Percentiles rank a stretch among this genome's conserved stretches.
Evolutionary conservation across 2,329 filamentous ascomycete species (phyloP).

Genomic region (Trichoderma sp.): DNA sequence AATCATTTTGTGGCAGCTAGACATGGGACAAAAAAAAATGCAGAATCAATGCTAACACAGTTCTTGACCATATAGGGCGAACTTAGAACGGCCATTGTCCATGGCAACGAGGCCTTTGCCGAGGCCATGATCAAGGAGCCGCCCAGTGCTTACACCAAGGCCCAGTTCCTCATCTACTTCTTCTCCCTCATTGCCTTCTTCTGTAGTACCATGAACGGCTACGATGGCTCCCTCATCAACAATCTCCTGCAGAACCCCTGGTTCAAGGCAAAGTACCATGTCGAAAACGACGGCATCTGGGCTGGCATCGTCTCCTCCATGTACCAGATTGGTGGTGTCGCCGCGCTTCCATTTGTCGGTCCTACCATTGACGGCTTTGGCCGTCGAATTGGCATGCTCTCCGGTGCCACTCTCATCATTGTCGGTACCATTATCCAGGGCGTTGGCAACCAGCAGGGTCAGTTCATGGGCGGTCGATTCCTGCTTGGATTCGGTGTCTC

Average conservation of each 20-base stretch:
- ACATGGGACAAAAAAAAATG: neutral
- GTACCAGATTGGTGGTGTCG: slow-evolving; percentile 54
- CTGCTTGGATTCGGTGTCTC: slow-evolving; percentile 56
- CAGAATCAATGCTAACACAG: neutral
- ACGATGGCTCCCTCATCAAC: slow-evolving; percentile 54
- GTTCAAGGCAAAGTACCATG: slow-evolving; percentile 45
- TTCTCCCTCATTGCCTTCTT: slow-evolving; percentile 52
- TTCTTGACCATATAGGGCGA: neutral
- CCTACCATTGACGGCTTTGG: slow-evolving; percentile 52
- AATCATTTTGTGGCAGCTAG: neutral
- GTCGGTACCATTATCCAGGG: slow-evolving; percentile 52
- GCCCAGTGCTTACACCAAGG: slow-evolving; percentile 43
- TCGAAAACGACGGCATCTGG: slow-evolving; percentile 48
- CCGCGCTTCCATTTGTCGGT: slow-evolving; percentile 51
- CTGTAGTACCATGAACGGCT: slow-evolving; percentile 54
- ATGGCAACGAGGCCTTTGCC: slow-evolving; percentile 41
- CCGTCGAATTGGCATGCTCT: slow-evolving; percentile 49
- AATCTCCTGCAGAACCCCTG: slow-evolving; percentile 47
- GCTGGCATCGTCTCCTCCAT: slow-evolving; percentile 54
- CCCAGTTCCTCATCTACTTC: slow-evolving; percentile 45
- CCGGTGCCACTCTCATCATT: slow-evolving; percentile 48
- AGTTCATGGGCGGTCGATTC: slow-evolving; percentile 60
- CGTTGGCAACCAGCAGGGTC: slow-evolving; percentile 40
- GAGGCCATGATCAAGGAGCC: slow-evolving; percentile 58
- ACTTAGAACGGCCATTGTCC: slow-evolving; percentile 26